Conservation (phyloP, 169 alveolate genomes). For the Eimeria brunetti region DNA sequence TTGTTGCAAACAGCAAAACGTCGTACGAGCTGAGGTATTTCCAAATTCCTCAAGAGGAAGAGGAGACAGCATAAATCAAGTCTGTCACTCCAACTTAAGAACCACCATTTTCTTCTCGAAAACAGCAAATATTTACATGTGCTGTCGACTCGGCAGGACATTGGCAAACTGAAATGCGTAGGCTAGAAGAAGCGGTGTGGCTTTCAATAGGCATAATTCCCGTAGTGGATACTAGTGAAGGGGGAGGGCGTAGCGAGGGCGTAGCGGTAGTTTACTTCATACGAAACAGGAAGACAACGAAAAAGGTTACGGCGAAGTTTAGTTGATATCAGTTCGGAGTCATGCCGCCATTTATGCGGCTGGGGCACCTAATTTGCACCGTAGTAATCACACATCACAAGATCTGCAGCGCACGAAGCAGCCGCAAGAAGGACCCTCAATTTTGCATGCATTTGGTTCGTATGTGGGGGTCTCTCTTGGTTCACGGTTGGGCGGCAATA, state of each 20-base stretch:
- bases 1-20: constrained; percentile 94
- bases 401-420: constrained; percentile 54
- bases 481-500: background rate
- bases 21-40: constrained; percentile 86
- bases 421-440: constrained; percentile 1
- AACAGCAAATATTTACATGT: background rate
- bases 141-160: background rate
- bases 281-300: background rate
- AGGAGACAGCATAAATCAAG: constrained; percentile 72
- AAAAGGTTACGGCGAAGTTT: background rate
- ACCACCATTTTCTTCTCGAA: background rate
- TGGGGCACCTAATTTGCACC: background rate
- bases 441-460: background rate
- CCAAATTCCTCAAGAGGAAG: constrained; percentile 86
- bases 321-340: background rate
- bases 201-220: background rate
- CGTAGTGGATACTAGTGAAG: background rate
- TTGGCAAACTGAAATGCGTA: background rate
- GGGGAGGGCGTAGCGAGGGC: background rate
- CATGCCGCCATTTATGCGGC: background rate
- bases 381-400: background rate
- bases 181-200: background rate
- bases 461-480: background rate
- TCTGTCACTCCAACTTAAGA: background rate
- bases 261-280: background rate